phyloP scores from a whole-genome alignment of 176 grass and related monocot species.

The Sorghum bicolor region Sorghum_bicolor_NCBIv3 NC_012878.2:55704001-55704500 shows the following conservation, averaged over 20 bases:
- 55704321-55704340: neutral
- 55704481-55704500: neutral
- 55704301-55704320: neutral
- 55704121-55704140: slow-evolving; percentile 11
- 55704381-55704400: neutral
- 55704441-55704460: neutral
- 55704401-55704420: neutral
- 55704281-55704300: neutral
- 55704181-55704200: neutral
- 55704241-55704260: neutral
- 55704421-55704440: no score
- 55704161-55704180: slow-evolving; percentile 7
- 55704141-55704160: neutral
- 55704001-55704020: slow-evolving; percentile 22
- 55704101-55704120: slow-evolving; percentile 23
- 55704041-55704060: slow-evolving; percentile 5
- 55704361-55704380: neutral
- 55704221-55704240: neutral
- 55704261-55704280: neutral
- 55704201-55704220: neutral
- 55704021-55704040: slow-evolving; percentile 20
- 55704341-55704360: neutral
- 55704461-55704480: neutral
- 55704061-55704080: slow-evolving; percentile 14
- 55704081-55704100: neutral